A percentile compares a stretch with the other conserved stretches of the same genome.
Conservation (phyloP, 805 yeast genomes). For the Schwanniomyces polymorphus region DNA sequence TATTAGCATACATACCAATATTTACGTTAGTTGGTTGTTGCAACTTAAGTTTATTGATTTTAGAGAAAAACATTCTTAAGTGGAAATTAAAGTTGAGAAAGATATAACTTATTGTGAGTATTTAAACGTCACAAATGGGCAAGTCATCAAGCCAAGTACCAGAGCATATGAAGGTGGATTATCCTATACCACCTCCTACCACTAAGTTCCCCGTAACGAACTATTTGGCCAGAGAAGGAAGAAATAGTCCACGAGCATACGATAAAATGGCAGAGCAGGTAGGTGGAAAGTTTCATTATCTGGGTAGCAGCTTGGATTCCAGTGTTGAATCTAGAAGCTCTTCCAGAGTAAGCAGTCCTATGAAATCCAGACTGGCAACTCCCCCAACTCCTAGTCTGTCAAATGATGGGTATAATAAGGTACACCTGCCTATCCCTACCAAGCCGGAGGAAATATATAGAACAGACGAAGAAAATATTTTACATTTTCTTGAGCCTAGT, state of each 20-base stretch:
- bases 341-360: constrained; percentile 7
- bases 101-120: neutral
- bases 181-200: constrained; percentile 2
- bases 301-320: neutral
- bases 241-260: neutral
- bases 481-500: constrained; percentile 35
- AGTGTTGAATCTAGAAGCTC: neutral
- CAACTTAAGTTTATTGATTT: too few species aligned
- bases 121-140: neutral
- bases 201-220: constrained; percentile 4
- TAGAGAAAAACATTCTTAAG: neutral
- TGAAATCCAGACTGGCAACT: constrained; percentile 1
- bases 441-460: neutral
- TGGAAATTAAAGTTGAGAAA: neutral
- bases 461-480: constrained; percentile 19
- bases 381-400: constrained; percentile 5
- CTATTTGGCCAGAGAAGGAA: constrained; percentile 2
- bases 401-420: neutral
- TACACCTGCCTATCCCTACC: neutral
- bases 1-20: too few species aligned
- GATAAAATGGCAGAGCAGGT: neutral
- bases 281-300: neutral
- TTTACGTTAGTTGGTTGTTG: too few species aligned
- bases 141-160: neutral
- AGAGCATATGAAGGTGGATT: constrained; percentile 1